A percentile compares a stretch with the other conserved stretches of the same genome.
phyloP scores from a whole-genome alignment of 2,329 filamentous ascomycete genomes.

The Acephala macrosclerotiorum region DNA sequence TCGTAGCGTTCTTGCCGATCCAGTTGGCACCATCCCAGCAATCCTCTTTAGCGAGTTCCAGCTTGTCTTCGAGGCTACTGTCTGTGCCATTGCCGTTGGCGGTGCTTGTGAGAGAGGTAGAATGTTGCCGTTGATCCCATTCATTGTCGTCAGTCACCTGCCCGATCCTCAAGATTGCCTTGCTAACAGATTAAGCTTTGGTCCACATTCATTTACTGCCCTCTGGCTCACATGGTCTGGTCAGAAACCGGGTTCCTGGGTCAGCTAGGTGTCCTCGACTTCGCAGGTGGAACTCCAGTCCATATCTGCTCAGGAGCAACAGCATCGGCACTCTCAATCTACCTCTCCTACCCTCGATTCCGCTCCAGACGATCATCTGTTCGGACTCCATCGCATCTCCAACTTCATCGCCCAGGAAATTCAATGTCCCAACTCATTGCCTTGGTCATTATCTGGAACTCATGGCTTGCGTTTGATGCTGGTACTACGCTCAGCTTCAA shows the following conservation, averaged over 20 bases:
- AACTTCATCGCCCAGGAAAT: conserved; percentile 75
- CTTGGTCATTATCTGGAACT: conserved; percentile 85
- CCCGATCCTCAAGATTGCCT: conserved; percentile 28
- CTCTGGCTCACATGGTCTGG: conserved; percentile 81
- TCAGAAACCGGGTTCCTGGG: conserved; percentile 76
- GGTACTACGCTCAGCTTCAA: conserved; percentile 84
- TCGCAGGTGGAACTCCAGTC: conserved; percentile 77
- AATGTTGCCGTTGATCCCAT: conserved; percentile 67
- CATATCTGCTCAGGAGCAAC: conserved; percentile 77
- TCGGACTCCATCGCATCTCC: conserved; percentile 50
- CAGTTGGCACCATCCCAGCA: conserved; percentile 66
- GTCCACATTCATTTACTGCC: conserved; percentile 76
- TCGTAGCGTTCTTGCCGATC: conserved; percentile 64
- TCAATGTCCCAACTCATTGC: conserved; percentile 77
- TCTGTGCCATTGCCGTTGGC: conserved; percentile 57
- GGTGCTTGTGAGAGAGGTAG: conserved; percentile 68
- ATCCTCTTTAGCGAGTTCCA: conserved; percentile 72
- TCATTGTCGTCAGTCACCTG: conserved; percentile 63
- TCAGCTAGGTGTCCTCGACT: conserved; percentile 74
- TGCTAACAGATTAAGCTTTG: conserved; percentile 49
- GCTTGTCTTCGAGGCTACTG: conserved; percentile 65
- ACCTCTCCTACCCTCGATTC: conserved; percentile 73
- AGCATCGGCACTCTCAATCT: conserved; percentile 75
- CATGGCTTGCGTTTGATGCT: conserved; percentile 97
- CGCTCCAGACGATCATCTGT: conserved; percentile 62